Conservation (phyloP, 164 flowering plant genomes). For the Kalanchoe fedtschenkoi region DNA sequence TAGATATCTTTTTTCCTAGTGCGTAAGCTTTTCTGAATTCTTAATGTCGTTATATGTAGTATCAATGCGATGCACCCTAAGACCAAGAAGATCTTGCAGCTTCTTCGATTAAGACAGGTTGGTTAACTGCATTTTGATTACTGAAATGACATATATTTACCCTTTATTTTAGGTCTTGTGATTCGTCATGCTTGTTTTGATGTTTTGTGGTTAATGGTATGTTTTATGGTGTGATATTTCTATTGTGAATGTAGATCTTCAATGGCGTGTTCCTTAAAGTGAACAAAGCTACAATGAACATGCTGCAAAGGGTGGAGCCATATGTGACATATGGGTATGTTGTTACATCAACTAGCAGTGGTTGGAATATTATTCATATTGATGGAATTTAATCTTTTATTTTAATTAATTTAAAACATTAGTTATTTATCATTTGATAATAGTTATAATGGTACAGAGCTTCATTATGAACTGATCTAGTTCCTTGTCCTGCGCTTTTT, state of each 20-base stretch:
- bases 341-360: background rate
- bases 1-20: no score
- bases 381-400: no score
- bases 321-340: conserved; percentile 60
- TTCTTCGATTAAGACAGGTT: conserved; percentile 54
- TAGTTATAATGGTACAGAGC: no score
- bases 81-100: conserved; percentile 51
- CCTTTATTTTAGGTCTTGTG: no score
- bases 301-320: conserved; percentile 65
- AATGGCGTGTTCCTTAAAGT: conserved; percentile 66
- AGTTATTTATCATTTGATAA: no score
- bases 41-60: conserved; percentile 16
- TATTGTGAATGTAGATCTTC: conserved; percentile 41
- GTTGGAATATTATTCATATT: no score
- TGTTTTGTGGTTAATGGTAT: no score
- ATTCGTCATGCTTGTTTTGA: no score
- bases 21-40: no score
- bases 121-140: conserved; percentile 7
- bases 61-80: conserved; percentile 68
- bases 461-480: no score
- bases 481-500: background rate
- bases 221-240: no score
- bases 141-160: background rate
- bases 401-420: no score
- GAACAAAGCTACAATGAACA: conserved; percentile 61